Conservation (phyloP, 495 filamentous ascomycete species). For the Penicillium cosmopolitanum region DNA sequence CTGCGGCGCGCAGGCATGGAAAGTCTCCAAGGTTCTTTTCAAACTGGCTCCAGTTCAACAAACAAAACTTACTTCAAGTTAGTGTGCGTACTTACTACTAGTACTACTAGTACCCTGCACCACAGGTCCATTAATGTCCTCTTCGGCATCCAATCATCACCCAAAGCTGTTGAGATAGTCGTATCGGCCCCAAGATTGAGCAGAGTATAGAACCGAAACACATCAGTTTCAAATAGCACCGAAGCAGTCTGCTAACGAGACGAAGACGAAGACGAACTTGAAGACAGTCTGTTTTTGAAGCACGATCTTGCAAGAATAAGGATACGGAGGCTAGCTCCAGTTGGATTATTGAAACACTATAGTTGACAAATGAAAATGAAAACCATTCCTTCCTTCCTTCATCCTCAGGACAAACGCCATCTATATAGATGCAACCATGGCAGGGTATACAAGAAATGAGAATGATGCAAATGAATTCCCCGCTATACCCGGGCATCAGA, state of each 20-base stretch:
- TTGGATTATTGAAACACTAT: conserved; percentile 11
- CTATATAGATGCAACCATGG: conserved; percentile 41
- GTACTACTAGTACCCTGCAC: no score
- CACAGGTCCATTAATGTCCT: neutral
- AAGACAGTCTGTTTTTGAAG: neutral
- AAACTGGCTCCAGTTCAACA: no score
- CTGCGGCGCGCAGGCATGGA: no score
- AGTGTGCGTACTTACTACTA: no score
- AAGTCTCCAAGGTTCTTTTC: no score
- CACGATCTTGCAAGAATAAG: neutral
- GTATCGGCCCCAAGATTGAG: conserved; percentile 14
- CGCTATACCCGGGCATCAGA: conserved; percentile 3
- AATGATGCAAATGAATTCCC: conserved; percentile 10
- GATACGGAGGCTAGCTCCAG: neutral
- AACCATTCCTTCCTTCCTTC: conserved; percentile 14
- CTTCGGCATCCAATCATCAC: conserved; percentile 42
- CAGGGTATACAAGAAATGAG: conserved; percentile 43
- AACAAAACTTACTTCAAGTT: no score
- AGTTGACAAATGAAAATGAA: conserved; percentile 25
- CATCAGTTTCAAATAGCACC: no score
- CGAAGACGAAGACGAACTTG: no score
- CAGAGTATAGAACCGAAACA: no score
- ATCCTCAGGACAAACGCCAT: conserved; percentile 40
- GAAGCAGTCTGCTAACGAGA: no score
- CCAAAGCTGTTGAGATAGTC: conserved; percentile 41